Conservation (phyloP, 2,329 filamentous ascomycete species). For the Epichloe festucae region DNA sequence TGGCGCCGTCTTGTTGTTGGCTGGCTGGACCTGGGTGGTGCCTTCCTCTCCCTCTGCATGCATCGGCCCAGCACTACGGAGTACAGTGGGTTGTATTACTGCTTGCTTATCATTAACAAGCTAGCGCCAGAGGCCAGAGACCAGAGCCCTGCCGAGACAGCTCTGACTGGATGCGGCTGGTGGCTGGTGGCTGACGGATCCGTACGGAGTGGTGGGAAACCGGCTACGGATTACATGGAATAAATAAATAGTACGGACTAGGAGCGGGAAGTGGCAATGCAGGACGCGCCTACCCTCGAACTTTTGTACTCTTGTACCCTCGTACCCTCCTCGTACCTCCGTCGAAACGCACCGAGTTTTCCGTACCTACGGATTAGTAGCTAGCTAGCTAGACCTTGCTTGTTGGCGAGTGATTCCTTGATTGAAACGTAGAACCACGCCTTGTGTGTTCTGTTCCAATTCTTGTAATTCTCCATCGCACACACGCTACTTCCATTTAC, state of each 20-base stretch:
- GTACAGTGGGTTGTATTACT: background rate
- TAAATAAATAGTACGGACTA: no score
- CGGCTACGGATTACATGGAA: no score
- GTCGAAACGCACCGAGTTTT: no score
- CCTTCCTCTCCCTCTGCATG: background rate
- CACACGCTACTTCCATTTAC: background rate
- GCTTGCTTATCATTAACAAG: background rate
- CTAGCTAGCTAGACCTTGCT: no score
- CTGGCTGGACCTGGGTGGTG: background rate
- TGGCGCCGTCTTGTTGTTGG: no score
- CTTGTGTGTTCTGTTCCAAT: background rate
- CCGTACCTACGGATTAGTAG: no score
- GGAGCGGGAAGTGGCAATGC: background rate
- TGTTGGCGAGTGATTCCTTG: no score
- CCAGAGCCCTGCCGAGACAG: background rate
- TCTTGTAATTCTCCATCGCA: background rate
- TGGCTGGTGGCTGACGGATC: background rate
- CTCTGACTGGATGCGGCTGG: background rate
- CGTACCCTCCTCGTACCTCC: no score
- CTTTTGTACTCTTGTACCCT: no score
- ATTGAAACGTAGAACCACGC: no score
- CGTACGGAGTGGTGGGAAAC: no score
- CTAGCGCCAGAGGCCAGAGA: background rate
- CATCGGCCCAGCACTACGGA: background rate
- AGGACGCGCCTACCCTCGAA: background rate